Base-by-base conservation (phyloP, 495 filamentous ascomycete genomes). In the Penicillium antarcticum region DNA sequence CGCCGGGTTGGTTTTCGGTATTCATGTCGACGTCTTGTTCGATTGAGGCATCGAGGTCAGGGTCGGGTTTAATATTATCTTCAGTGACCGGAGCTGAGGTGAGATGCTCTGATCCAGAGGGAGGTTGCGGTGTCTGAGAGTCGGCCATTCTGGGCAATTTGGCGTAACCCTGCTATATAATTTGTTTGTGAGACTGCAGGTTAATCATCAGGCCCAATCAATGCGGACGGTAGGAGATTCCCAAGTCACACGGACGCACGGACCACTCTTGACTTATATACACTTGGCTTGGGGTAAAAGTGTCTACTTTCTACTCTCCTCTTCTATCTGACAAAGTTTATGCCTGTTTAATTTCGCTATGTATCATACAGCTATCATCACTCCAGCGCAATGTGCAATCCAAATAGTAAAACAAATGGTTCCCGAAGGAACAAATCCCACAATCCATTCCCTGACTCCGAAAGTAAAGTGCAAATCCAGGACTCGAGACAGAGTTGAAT, bases 11-110 rank as follows among this genome's bases (percentile, higher is more conserved):
- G 51, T 34, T 60, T 18, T 62, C 65, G 9, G 61, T 57, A 49
- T 60, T 63, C 68, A 78, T 67, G 31, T 78, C 72, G 59, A 78
- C 67, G 48, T 77, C 74, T 41, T 69, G 66, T 24, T 76, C 75
- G 60, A 73, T 62, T 16, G 72, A 61, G n/a, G 61, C 48, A 44
- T 73, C 69, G 33, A 72, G 32, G 10, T 63, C 63, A 31, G 56
- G 64, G 24, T 75, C 70, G 8, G 62, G 60, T 23, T 70, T 64
- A 33, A 72, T 57, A 18, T 53, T 53, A 18, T 57, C 42, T 41
- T 62, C 54, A 1, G 66, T 53, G 21, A 55, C 50, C 37, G 56
- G 43, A 11, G 56, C 16, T 51, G 55, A 17, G 39, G 54, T 11
- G 19, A 32, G 44, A 10, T 55, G 40, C 5, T 57, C 43, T 36